These are phyloP conservation scores for Phyllachora maydis DNA, from an alignment of 2,329 filamentous ascomycete genomes.

Conservation along the genomic window DNA sequence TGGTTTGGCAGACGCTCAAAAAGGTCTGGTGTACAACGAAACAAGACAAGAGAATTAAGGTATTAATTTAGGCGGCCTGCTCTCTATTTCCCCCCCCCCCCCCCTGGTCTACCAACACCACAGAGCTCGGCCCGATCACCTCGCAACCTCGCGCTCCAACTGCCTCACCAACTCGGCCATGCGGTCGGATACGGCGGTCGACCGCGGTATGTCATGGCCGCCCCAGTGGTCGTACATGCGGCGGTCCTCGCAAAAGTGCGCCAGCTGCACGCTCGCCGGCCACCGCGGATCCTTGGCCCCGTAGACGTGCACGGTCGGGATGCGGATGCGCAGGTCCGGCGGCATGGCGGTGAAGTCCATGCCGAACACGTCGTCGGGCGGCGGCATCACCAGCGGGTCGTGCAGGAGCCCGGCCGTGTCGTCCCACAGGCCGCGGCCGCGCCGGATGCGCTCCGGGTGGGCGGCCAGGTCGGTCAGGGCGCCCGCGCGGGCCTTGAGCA, in stretches of 20 bases:
- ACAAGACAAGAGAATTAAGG: too few species aligned
- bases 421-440: slow-evolving; percentile 13
- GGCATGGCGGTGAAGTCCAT: slow-evolving; percentile 13
- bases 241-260: slow-evolving; percentile 11
- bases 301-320: slow-evolving; percentile 15
- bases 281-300: slow-evolving; percentile 15
- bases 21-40: too few species aligned
- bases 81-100: too few species aligned
- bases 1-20: too few species aligned
- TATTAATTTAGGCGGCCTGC: too few species aligned
- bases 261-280: slow-evolving; percentile 14
- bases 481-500: slow-evolving; percentile 9
- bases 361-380: slow-evolving; percentile 11
- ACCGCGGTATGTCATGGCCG: slow-evolving; percentile 16
- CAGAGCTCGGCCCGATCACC: background rate
- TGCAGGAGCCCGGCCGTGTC: slow-evolving; percentile 12
- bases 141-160: slow-evolving; percentile 4
- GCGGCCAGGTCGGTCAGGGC: slow-evolving; percentile 7
- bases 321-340: slow-evolving; percentile 9
- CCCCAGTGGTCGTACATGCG: slow-evolving; percentile 14
- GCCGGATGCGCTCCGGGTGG: slow-evolving; percentile 8
- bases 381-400: slow-evolving; percentile 8
- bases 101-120: too few species aligned
- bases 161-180: slow-evolving; percentile 11
- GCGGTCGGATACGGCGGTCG: slow-evolving; percentile 10